Conservation (phyloP, 148 eudicot species). For the Chenopodium album region DNA sequence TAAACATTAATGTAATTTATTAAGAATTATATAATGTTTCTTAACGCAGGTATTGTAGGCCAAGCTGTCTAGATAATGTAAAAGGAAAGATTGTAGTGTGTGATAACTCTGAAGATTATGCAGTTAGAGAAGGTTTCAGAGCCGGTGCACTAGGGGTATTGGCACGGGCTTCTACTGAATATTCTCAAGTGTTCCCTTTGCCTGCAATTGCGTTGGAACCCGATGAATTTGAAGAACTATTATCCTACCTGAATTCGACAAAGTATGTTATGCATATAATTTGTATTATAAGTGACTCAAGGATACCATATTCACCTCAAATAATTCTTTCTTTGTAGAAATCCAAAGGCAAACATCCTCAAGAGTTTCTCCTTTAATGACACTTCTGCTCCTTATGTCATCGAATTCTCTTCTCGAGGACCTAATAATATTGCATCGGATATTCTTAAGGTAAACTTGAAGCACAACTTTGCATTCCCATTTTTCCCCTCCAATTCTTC, state of each 20-base stretch:
- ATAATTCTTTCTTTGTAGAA: neutral
- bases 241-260: too few species aligned
- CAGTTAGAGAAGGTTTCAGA: neutral
- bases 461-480: too few species aligned
- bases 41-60: neutral
- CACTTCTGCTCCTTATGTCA: slow-evolving; percentile 35
- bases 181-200: too few species aligned
- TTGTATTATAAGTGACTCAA: neutral
- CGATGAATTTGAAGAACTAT: too few species aligned
- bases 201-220: too few species aligned
- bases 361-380: slow-evolving; percentile 34
- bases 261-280: too few species aligned
- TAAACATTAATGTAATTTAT: neutral
- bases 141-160: slow-evolving; percentile 32
- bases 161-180: neutral
- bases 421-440: slow-evolving; percentile 33
- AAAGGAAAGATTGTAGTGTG: slow-evolving; percentile 41
- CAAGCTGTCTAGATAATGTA: slow-evolving; percentile 28
- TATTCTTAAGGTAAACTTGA: neutral
- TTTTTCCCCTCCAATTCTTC: too few species aligned
- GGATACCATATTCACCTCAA: too few species aligned
- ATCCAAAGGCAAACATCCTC: slow-evolving; percentile 28
- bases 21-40: too few species aligned
- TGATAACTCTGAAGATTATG: neutral
- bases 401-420: slow-evolving; percentile 38